Percentiles rank a stretch among this genome's conserved stretches.
Conservation (phyloP, 108 stramenopile species). For the Cyclotella distinguenda region DNA sequence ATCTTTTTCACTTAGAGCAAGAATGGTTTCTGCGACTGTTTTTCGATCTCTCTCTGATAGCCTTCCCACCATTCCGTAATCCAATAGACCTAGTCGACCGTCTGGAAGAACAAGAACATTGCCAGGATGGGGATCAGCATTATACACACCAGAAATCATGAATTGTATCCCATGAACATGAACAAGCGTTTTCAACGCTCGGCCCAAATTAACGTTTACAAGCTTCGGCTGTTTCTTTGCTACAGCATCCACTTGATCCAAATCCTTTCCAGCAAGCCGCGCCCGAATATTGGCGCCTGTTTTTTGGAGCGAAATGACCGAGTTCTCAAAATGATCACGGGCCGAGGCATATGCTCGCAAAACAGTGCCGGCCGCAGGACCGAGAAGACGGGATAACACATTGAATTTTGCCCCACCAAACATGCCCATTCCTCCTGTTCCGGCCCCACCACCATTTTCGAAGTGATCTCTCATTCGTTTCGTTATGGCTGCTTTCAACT, state of each 20-base stretch:
- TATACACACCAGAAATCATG: conserved; percentile 63
- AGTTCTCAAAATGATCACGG: conserved; percentile 16
- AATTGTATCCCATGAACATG: conserved; percentile 62
- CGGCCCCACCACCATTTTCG: conserved; percentile 49
- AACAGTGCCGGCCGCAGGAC: conserved; percentile 10
- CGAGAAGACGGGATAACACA: conserved; percentile 9
- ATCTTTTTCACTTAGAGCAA: conserved; percentile 38
- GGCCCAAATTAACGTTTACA: conserved; percentile 34
- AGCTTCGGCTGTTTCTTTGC: conserved; percentile 7
- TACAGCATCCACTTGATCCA: conserved; percentile 4
- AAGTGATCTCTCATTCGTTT: conserved; percentile 46
- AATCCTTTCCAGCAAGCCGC: conserved; percentile 5
- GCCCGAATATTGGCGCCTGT: conserved; percentile 13
- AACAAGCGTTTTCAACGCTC: conserved; percentile 56
- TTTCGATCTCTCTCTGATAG: conserved; percentile 30
- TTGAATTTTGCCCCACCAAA: conserved; percentile 39
- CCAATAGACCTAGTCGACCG: conserved; percentile 73
- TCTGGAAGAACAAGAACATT: conserved; percentile 76
- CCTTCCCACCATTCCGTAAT: conserved; percentile 68
- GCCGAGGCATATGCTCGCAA: conserved; percentile 32
- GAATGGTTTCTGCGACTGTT: conserved; percentile 34
- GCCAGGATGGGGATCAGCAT: conserved; percentile 68
- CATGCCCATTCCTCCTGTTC: conserved; percentile 47
- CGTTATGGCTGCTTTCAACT: conserved; percentile 28
- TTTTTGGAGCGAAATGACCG: conserved; percentile 10